Evolutionary conservation across 345 rosid genomes (phyloP), one percentile per base, ranked within the genome.

Genomic region (Clarkia xantiana): DNA sequence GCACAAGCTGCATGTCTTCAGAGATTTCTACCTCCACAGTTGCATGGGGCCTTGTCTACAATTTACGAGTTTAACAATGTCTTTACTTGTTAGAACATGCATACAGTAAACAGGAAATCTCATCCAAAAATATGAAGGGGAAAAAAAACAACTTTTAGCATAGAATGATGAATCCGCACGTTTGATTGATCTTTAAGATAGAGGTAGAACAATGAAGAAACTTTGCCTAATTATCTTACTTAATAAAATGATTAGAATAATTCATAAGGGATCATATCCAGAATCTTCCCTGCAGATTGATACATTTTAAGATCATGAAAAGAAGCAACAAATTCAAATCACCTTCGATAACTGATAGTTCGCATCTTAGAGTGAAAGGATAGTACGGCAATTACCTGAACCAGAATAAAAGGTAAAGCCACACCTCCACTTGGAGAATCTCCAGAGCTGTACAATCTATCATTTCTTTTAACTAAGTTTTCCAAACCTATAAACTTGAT

Each of bases 1-100:
- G 99, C 43, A 93, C 97, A 12, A 93, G 81, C 81, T 93, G 99
- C 99, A 93, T 93, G 62, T 93, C 99, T 80, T 93, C 99, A 39
- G 99, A 93, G 73, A 93, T 93, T 71, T 93, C 99, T 54, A 93
- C 97, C 72, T 93, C 99, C 50, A 93, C 99, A 34, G 95, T 93
- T 34, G 99, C 99, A 63, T 93, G 97, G 59, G 99, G 99, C 18
- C 88, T 94, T 13, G 97, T 87, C 97, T 93, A 47, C 59, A 53
- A 47, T 61, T 63, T 25, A 51, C 62, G 54, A 51, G 54, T 53
- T 16, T 46, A 44, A 41, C 47, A 59, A 16, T 42, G 47, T 58
- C 36, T 19, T 19, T 48, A 52, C 53, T 57, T 68, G 36, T 29
- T 29, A 29, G 36, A 29, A 29, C 36, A 29, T 29, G 36, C 5